Evolutionary conservation across 345 rosid genomes (phyloP).

Genomic region (Salix suchowensis): DNA sequence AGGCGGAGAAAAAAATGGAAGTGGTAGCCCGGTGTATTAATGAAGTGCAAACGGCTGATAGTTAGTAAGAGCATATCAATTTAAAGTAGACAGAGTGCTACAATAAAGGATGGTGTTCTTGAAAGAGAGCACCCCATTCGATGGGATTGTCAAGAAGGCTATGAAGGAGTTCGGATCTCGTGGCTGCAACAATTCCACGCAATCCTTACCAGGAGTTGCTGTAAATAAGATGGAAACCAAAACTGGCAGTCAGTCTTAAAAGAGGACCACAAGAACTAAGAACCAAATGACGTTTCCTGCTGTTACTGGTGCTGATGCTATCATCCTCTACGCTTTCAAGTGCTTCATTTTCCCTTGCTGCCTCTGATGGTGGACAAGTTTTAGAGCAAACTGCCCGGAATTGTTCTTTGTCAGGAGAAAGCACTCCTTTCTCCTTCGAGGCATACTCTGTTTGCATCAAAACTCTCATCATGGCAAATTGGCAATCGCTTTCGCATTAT

Average conservation of each 20-base stretch:
- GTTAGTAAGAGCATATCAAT: background rate
- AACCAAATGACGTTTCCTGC: background rate
- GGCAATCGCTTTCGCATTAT: background rate
- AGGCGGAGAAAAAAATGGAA: too few relatives aligned
- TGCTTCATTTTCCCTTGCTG: background rate
- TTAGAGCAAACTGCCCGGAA: background rate
- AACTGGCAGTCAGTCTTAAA: background rate
- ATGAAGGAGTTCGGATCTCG: background rate
- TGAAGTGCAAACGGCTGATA: background rate
- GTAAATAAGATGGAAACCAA: background rate
- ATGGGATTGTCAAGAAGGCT: background rate
- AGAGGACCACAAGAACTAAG: background rate
- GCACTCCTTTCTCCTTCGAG: background rate
- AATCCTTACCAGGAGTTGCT: background rate
- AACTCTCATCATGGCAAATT: background rate
- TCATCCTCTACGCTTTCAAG: background rate
- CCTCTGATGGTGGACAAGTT: background rate
- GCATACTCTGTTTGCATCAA: background rate
- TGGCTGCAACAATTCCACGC: background rate
- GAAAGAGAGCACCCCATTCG: background rate
- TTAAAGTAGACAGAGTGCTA: background rate
- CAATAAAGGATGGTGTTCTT: background rate
- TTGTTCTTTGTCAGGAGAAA: background rate
- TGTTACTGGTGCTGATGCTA: background rate
- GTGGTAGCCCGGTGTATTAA: background rate